phyloP scores from a whole-genome alignment of 495 filamentous ascomycete species.

The Penicillium crystallinum region DNA sequence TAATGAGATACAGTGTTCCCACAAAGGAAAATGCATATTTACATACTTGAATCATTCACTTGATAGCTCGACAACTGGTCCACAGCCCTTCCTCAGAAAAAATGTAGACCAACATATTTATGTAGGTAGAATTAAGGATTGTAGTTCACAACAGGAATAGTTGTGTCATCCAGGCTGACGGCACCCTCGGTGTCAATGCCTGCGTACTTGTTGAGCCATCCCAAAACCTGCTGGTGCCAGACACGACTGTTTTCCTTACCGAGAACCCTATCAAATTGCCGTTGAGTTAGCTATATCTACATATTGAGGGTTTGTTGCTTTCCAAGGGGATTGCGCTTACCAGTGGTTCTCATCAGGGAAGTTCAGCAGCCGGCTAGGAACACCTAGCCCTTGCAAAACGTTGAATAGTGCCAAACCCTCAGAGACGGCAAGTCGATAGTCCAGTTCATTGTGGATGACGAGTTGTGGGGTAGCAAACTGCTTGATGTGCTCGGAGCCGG shows the following conservation, averaged over 20 bases:
- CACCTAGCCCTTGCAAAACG: constrained; percentile 41
- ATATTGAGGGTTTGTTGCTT: not conserved
- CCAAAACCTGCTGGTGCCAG: constrained; percentile 46
- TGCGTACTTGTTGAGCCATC: constrained; percentile 45
- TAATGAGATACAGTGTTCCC: not conserved
- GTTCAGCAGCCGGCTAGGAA: constrained; percentile 55
- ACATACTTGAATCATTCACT: not conserved
- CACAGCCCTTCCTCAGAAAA: too few species aligned
- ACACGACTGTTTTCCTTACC: constrained; percentile 41
- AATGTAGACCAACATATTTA: too few species aligned
- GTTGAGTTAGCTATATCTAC: not conserved
- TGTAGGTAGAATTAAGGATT: constrained; percentile 13
- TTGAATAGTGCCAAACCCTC: constrained; percentile 46
- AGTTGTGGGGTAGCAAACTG: constrained; percentile 42
- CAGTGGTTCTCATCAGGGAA: constrained; percentile 53
- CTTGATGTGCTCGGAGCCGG: constrained; percentile 29
- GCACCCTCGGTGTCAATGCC: constrained; percentile 26
- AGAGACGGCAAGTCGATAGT: constrained; percentile 40
- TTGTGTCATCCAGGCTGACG: constrained; percentile 32
- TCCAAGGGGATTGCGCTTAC: constrained; percentile 13
- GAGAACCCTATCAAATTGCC: constrained; percentile 21
- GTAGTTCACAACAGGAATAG: constrained; percentile 29
- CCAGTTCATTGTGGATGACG: constrained; percentile 41
- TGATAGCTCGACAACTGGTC: not conserved
- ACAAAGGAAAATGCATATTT: not conserved